Conservation (phyloP, 2,329 filamentous ascomycete genomes). For the Beauveria scarabaeidicola region DNA sequence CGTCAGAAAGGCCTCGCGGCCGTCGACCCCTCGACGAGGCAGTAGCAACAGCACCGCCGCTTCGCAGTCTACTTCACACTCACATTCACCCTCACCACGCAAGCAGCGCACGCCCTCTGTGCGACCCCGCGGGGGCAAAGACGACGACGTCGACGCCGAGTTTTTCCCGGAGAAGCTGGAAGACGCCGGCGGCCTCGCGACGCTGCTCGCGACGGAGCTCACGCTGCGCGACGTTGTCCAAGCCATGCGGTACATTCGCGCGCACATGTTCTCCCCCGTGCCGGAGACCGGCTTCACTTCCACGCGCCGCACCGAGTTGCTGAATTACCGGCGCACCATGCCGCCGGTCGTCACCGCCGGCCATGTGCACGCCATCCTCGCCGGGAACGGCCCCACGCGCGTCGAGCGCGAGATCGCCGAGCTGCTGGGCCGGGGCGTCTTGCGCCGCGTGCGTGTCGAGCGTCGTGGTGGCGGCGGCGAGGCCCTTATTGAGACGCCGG, state of each 20-base stretch:
- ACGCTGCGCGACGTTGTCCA: constrained; percentile 54
- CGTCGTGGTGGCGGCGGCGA: constrained; percentile 54
- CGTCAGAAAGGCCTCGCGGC: constrained; percentile 24
- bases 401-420: constrained; percentile 61
- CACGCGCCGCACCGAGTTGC: constrained; percentile 51
- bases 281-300: constrained; percentile 58
- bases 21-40: constrained; percentile 10
- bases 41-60: neutral
- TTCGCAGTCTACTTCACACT: neutral
- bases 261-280: constrained; percentile 55
- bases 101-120: neutral
- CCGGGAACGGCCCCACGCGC: constrained; percentile 44
- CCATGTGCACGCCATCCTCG: constrained; percentile 56
- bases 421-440: constrained; percentile 45
- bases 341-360: constrained; percentile 58
- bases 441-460: constrained; percentile 57
- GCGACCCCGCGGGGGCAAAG: constrained; percentile 20
- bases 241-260: constrained; percentile 53
- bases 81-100: constrained; percentile 12
- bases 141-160: constrained; percentile 19
- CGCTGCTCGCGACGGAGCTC: constrained; percentile 45
- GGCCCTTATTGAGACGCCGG: constrained; percentile 49
- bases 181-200: constrained; percentile 52
- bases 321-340: constrained; percentile 50
- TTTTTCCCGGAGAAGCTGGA: constrained; percentile 43